phyloP scores from a whole-genome alignment of 179 eudicot species.

The Vitellaria paradoxa region DNA sequence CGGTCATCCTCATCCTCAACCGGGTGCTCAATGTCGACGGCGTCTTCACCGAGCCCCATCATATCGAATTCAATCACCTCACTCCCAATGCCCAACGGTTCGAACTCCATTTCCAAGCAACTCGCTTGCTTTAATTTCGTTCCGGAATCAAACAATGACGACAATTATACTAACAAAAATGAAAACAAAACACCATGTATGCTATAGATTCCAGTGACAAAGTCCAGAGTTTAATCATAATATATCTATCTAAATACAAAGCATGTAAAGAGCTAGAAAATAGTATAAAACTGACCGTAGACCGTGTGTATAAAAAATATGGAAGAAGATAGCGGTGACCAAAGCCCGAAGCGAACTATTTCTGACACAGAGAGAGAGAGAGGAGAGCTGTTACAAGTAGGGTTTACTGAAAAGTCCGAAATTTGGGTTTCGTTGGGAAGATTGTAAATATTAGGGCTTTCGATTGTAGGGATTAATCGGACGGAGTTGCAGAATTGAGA shows the following conservation, averaged over 20 bases:
- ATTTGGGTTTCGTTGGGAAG: background rate
- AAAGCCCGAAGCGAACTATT: background rate
- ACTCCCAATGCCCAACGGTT: background rate
- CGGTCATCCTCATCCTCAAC: background rate
- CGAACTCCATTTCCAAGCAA: background rate
- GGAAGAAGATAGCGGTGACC: background rate
- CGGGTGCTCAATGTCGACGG: background rate
- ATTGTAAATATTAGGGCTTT: no score
- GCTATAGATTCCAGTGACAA: background rate
- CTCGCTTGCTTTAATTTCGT: background rate
- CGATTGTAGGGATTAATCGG: no score
- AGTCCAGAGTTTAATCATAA: background rate
- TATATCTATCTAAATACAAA: background rate
- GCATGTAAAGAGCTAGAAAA: background rate
- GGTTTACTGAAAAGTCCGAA: background rate
- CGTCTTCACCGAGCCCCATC: constrained; percentile 3
- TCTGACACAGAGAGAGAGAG: background rate
- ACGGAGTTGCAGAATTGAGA: no score
- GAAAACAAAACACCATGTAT: background rate
- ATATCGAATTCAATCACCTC: constrained; percentile 17
- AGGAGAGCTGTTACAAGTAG: background rate
- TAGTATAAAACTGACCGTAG: background rate
- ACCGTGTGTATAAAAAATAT: no score
- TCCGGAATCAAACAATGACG: background rate
- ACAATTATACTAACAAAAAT: no score